Base-by-base conservation (phyloP, 257 asterid species). In the Linaria vulgaris region DNA sequence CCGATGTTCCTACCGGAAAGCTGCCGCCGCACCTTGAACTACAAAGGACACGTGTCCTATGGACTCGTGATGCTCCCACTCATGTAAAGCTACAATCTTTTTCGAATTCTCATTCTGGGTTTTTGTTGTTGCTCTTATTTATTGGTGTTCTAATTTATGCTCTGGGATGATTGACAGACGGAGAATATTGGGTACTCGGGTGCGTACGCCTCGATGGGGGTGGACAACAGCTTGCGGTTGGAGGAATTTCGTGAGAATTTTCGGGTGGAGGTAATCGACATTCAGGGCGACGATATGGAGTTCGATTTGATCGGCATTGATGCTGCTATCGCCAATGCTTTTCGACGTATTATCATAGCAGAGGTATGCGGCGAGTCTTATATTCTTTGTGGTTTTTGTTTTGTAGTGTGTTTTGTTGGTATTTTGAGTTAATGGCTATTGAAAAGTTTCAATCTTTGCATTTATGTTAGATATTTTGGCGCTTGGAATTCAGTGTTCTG, bases 291-390 rank as follows among this genome's bases (percentile, higher is more conserved):
- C 34, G 95, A 83, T 22, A 74, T 94, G 69, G 95, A 87, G 57
- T 85, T 90, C 57, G 99, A 94, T 77, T 75, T 94, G 92, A 73
- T 94, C 69, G 99, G 99, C 23, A 81, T 87, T 59, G 97, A 94
- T 78, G 85, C 92, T 52, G 77, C 99, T 19, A 61, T 94, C 63
- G 99, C 92, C 22, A 94, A 94, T 57, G 96, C 99, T 49, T 94
- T 85, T 55, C 90, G 96, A 34, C 83, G 99, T 70, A 94, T 94
- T 45, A 97, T 94, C 60, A 84, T 94, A 54, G 75, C 99, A 20
- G 99, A 94, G 91, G 99, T 94, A 45, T 27, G 67, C 11, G 1
- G 20, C 49, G 0, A 12, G 17, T 24, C 55, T 17, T 64, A 22
- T 47, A 10, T 34, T 69, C 9, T 15, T 48, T 57, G 15, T 49